These are phyloP conservation scores for Rhodofomes roseus DNA, from an alignment of 1,284 basidiomycete genomes.

Conservation along the genomic window DNA sequence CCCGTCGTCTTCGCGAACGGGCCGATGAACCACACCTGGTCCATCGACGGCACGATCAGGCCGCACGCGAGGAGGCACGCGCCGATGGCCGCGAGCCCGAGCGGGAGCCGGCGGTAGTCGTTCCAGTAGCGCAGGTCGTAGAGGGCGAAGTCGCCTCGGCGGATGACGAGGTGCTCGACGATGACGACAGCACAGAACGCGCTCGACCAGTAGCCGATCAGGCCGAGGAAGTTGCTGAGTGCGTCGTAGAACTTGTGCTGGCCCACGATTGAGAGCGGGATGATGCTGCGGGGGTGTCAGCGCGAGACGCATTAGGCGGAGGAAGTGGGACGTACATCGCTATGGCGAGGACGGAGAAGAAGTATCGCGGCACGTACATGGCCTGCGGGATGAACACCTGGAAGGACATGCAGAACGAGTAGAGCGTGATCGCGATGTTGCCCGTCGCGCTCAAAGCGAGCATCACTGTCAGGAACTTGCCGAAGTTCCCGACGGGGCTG, in stretches of 20 bases:
- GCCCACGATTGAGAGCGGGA: conserved; percentile 67
- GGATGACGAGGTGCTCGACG: conserved; percentile 63
- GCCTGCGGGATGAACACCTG: conserved; percentile 76
- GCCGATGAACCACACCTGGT: conserved; percentile 70
- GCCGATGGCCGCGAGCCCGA: conserved; percentile 57
- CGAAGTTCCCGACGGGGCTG: conserved; percentile 67
- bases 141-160: conserved; percentile 41
- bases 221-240: conserved; percentile 63
- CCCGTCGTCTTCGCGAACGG: conserved; percentile 68
- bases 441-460: conserved; percentile 78
- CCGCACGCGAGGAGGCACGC: conserved; percentile 49
- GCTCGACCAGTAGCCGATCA: conserved; percentile 73
- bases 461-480: conserved; percentile 85
- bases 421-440: conserved; percentile 84
- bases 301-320: background rate
- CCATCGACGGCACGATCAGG: conserved; percentile 65
- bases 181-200: conserved; percentile 58
- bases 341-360: conserved; percentile 80
- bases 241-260: conserved; percentile 63
- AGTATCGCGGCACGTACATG: conserved; percentile 73
- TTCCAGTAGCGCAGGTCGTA: conserved; percentile 61
- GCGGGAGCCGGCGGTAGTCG: conserved; percentile 48
- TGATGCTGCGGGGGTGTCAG: conserved; percentile 20
- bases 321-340: conserved; percentile 57
- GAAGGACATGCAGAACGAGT: conserved; percentile 80